Conservation (phyloP, 768 basidiomycete species). For the Auricularia sp. region DNA sequence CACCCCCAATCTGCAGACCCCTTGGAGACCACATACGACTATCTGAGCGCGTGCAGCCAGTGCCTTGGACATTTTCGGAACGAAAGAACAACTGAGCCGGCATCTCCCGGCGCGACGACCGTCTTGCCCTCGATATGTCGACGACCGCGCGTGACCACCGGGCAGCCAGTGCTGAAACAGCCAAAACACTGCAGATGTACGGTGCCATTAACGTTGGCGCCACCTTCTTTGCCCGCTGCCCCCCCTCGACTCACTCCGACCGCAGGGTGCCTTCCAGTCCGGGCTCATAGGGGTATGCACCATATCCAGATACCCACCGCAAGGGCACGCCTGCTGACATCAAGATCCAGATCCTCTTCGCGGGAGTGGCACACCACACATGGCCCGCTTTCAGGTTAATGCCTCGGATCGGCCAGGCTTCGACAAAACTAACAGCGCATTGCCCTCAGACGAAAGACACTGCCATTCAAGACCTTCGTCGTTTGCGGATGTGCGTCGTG, state of each 20-base stretch:
- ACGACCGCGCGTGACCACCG: neutral
- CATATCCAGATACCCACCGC: neutral
- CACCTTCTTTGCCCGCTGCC: neutral
- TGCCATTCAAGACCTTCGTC: neutral
- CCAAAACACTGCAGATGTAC: neutral
- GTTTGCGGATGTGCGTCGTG: neutral
- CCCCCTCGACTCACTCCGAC: neutral
- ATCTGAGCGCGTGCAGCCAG: conserved; percentile 58
- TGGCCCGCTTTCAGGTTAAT: conserved; percentile 65
- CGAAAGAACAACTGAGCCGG: neutral
- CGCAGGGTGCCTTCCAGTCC: neutral
- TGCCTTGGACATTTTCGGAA: conserved; percentile 53
- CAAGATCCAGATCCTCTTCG: conserved; percentile 32
- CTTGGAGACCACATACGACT: conserved; percentile 44
- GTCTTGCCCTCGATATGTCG: neutral
- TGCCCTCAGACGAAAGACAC: neutral
- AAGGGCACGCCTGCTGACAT: neutral
- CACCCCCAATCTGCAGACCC: conserved; percentile 11
- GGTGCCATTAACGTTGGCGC: neutral
- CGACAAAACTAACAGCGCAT: neutral
- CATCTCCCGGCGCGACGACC: neutral
- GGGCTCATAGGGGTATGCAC: neutral
- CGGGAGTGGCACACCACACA: conserved; percentile 53
- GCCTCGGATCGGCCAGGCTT: neutral
- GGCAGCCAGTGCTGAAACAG: neutral